Evolutionary conservation across 768 basidiomycete species (phyloP), one percentile per base, ranked within the genome.

Genomic region (Favolaschia claudopus): DNA sequence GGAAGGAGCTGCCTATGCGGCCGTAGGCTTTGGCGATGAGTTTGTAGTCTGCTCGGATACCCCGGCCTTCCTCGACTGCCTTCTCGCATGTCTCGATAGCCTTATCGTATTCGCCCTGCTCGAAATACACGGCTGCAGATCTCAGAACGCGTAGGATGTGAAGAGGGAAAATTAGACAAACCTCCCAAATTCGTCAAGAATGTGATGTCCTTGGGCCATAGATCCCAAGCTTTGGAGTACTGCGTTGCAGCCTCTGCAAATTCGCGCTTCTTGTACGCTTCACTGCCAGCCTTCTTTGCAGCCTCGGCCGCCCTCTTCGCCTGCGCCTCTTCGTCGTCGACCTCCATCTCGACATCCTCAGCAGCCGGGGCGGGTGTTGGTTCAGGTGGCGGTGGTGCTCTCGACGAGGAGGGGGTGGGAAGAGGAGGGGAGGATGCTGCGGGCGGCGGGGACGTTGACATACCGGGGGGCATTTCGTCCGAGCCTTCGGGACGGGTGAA

Each of bases 21-120:
- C 93, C 97, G 52, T 92, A 85, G 0, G 96, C 95, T 76, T 99
- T 99, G 29, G 96, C 96, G 58, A 97, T 79, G 58, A 97, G 82
- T 77, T 97, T 99, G 84, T 87, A 99, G 77, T 99, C 96, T 5
- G 91, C 92, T 46, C 95, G 89, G 37, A 95, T 90, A 58, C 79
- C 82, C 59, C 96, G 89, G 29, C 95, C 97, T 70, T 98, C 93
- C 13, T 99, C 97, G 39, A 94, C 91, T n/a, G 97, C 96, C 76
- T 94, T 96, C 69, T 97, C 89, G 72, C 94, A 96, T 0, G 87
- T 86, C 72, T 95, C 91, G 67, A 99, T 96, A 55, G 87, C 86
- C 72, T 92, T 89, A 76, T 94, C 91, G 68, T 89, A 98, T 32
- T 99, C 89, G 10, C 89, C 93, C 73, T 96, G 84, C 77, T 99